Base-by-base conservation (phyloP, 176 grass and related monocot species). In the Chloris gayana region DNA sequence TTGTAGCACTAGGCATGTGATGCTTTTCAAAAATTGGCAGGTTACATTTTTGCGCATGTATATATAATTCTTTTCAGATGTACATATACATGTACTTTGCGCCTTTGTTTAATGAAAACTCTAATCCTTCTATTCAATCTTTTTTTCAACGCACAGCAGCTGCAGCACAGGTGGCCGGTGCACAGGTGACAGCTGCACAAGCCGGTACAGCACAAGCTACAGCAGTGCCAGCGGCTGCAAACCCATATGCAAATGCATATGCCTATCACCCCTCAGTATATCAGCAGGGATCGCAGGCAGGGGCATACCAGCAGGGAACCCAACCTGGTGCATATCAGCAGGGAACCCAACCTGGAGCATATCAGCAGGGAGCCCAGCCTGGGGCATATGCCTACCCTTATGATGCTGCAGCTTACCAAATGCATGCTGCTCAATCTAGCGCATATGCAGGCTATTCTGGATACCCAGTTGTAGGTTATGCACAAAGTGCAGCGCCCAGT, bases 241-340 rank as follows among this genome's bases (percentile, higher is more conserved):
- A 89, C 37, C 77, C 71, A n/a, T 89, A 85, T 76, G 82, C 87
- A 70, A 84, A 31, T 89, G 82, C 76, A 66, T 89, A 85, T 81
- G 39, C 71, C 35, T 81, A n/a, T 64, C 72, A 85, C 72, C 82
- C 87, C 34, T 58, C 82, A 2, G 19, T 64, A 63, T 88, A 88
- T 67, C 86, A 87, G 19, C 73, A 76, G 35, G 70, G 17, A 54
- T 7, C 70, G 6, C 82, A 84, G 59, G 6, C 30, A 30, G 77
- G 22, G 2, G 32, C 19, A 14, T 87, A 87, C 14, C 85, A 82
- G 64, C 86, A 79, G 30, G 86, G 37, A 66, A 39, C 49, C 13
- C 86, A 84, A 22, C 4, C 64, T 24, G 82, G 26, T 0, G 50
- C 64, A 18, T 84, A 85, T 63, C 83, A 78, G 66, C 84, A 86